Conservation (phyloP, 371 early-diverging fungal species). For the Lichtheimia ornata region DNA sequence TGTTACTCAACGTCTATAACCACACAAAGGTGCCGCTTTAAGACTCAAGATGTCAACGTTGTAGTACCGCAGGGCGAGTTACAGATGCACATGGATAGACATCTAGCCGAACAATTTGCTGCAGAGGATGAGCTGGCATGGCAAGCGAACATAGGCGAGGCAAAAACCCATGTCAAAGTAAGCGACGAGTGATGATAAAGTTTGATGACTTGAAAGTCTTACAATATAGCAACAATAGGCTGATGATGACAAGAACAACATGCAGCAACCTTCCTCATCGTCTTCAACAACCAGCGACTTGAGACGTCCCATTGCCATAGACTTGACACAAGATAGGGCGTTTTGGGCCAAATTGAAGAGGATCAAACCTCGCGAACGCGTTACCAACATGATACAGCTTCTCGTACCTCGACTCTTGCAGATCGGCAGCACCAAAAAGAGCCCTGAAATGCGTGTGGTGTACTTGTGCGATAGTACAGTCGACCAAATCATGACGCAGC, state of each 20-base stretch:
- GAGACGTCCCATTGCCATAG: too few species aligned
- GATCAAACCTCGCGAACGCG: neutral
- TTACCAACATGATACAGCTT: constrained; percentile 1
- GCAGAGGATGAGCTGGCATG: neutral
- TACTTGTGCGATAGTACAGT: constrained; percentile 31
- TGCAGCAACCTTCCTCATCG: too few species aligned
- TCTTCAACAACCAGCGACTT: neutral
- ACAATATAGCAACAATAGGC: neutral
- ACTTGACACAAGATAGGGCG: neutral
- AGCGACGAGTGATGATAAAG: neutral
- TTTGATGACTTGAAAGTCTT: neutral
- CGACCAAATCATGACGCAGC: constrained; percentile 31
- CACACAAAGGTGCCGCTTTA: too few species aligned
- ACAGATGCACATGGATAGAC: constrained; percentile 14
- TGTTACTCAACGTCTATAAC: too few species aligned
- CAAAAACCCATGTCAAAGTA: neutral
- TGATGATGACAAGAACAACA: neutral
- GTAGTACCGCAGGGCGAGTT: constrained; percentile 6
- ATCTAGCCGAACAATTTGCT: constrained; percentile 14
- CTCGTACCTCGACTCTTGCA: neutral
- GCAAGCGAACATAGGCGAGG: neutral
- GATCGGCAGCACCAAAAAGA: neutral
- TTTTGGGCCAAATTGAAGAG: neutral
- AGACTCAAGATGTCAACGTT: too few species aligned
- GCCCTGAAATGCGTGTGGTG: neutral